These are phyloP conservation scores for Chionographis japonica DNA, from an alignment of 106 monocot genomes.

Conservation along the genomic window DNA sequence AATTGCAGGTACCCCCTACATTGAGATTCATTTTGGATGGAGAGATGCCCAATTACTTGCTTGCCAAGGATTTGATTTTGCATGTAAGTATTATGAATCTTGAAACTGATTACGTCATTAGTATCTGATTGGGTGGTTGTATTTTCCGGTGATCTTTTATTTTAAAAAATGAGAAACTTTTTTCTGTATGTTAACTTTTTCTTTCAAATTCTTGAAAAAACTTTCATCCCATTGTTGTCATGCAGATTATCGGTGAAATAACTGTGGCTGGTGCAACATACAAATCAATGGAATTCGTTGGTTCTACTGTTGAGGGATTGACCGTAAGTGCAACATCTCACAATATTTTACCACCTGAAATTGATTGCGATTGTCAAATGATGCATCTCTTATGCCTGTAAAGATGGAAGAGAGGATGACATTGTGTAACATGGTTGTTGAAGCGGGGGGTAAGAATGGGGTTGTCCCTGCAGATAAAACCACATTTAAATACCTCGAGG, in stretches of 20 bases:
- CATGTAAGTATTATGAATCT: conserved; percentile 44
- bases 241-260: conserved; percentile 98
- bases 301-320: conserved; percentile 81
- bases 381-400: neutral
- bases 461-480: conserved; percentile 85
- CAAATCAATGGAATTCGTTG: conserved; percentile 94
- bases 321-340: conserved; percentile 32
- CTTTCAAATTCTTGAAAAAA: neutral
- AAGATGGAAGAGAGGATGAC: conserved; percentile 99
- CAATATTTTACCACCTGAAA: too few relatives aligned
- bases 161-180: neutral
- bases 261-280: conserved; percentile 92
- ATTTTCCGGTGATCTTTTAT: too few relatives aligned
- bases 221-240: neutral
- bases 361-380: too few relatives aligned
- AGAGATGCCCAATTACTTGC: conserved; percentile 94
- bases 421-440: conserved; percentile 96
- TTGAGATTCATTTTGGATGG: conserved; percentile 90
- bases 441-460: conserved; percentile 97
- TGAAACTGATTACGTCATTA: too few relatives aligned
- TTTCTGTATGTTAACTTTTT: neutral
- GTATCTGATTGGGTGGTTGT: too few relatives aligned
- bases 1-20: conserved; percentile 83
- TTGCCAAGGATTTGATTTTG: conserved; percentile 96
- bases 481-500: conserved; percentile 93